A percentile compares a stretch with the other conserved stretches of the same genome.
These are phyloP conservation scores for Hyphopichia pseudoburtonii DNA, from an alignment of 1,139 yeast genomes.

Conservation along the genomic window DNA sequence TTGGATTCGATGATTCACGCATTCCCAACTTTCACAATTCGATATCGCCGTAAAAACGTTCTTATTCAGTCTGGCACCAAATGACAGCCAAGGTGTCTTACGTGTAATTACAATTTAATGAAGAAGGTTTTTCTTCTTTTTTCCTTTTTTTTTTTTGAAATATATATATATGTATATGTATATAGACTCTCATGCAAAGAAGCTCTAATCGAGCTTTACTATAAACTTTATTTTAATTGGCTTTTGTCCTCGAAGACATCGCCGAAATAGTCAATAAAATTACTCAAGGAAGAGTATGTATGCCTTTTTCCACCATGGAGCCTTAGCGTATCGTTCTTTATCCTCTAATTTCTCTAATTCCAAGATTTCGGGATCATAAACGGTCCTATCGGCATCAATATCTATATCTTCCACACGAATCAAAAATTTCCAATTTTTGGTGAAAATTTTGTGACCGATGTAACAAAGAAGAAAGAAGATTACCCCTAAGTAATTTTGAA, in stretches of 20 bases:
- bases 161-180: not conserved
- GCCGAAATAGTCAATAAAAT: constrained; percentile 1
- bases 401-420: constrained; percentile 25
- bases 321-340: constrained; percentile 17
- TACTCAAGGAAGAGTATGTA: constrained; percentile 16
- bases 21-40: too few relatives aligned
- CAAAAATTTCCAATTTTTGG: constrained; percentile 21
- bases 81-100: too few relatives aligned
- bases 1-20: too few relatives aligned
- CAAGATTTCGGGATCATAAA: constrained; percentile 25
- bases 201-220: not conserved
- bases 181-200: not conserved
- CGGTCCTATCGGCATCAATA: constrained; percentile 21
- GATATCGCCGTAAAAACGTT: too few relatives aligned
- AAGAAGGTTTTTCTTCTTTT: too few relatives aligned
- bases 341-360: constrained; percentile 24
- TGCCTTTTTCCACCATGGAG: constrained; percentile 23
- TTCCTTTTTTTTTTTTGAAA: too few relatives aligned
- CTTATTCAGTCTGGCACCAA: too few relatives aligned
- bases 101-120: too few relatives aligned
- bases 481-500: constrained; percentile 27
- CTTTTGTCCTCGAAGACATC: too few relatives aligned
- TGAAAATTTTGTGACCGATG: constrained; percentile 23
- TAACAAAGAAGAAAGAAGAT: constrained; percentile 23
- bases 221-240: too few relatives aligned